Evolutionary conservation across 352 stramenopile species (phyloP).

Genomic region (Globisporangium paroecandrum): DNA sequence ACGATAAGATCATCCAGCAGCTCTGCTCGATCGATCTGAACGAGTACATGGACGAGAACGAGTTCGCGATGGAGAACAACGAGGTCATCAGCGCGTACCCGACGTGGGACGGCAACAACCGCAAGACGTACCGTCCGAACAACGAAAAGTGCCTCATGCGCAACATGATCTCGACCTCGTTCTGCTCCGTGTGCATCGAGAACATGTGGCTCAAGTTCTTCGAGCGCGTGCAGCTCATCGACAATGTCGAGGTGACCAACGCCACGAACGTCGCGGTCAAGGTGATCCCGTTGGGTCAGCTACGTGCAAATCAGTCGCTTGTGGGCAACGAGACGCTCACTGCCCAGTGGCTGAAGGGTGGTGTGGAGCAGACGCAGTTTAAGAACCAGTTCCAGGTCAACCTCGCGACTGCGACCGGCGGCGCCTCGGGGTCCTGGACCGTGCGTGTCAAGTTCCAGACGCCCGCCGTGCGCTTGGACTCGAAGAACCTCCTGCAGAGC

Average conservation of each 20-base stretch:
- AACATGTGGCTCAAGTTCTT: slow-evolving; percentile 40
- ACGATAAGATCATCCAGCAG: slow-evolving; percentile 26
- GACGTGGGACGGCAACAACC: slow-evolving; percentile 28
- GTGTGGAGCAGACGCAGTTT: slow-evolving; percentile 14
- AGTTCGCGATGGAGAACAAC: slow-evolving; percentile 24
- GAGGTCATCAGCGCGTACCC: slow-evolving; percentile 29
- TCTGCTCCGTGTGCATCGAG: slow-evolving; percentile 36
- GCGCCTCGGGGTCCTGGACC: too few species aligned
- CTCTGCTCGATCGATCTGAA: slow-evolving; percentile 21
- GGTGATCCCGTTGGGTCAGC: slow-evolving; percentile 31
- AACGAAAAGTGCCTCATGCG: slow-evolving; percentile 41
- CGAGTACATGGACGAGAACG: slow-evolving; percentile 26
- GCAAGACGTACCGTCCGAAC: slow-evolving; percentile 30
- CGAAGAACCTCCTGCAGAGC: slow-evolving; percentile 15
- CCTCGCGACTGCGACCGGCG: too few species aligned
- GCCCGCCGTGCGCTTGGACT: slow-evolving; percentile 27
- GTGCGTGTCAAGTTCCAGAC: slow-evolving; percentile 25
- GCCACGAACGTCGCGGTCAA: slow-evolving; percentile 16
- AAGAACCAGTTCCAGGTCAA: too few species aligned
- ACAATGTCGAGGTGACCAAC: slow-evolving; percentile 17
- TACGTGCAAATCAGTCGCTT: slow-evolving; percentile 21
- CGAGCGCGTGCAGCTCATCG: slow-evolving; percentile 30
- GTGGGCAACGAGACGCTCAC: neutral
- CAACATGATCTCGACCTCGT: slow-evolving; percentile 33
- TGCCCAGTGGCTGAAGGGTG: slow-evolving; percentile 19